Conservation (phyloP, 805 yeast species). For the Candida multigemmis region DNA sequence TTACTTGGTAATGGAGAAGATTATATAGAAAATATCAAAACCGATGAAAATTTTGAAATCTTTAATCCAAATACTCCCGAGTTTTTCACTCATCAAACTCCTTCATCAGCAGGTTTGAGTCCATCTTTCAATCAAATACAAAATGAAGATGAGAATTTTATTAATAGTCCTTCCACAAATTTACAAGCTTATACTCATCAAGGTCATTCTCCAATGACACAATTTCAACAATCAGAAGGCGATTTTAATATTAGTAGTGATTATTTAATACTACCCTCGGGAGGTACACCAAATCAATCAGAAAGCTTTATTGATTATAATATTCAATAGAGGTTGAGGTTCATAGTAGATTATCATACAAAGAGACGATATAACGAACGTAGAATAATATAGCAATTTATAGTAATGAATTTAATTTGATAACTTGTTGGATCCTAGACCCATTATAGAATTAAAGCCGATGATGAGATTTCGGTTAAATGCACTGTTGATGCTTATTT, state of each 20-base stretch:
- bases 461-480: too few species aligned
- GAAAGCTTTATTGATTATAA: conserved; percentile 16
- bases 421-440: too few species aligned
- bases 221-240: conserved; percentile 2
- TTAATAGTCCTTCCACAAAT: conserved; percentile 6
- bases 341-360: not conserved
- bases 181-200: conserved; percentile 8
- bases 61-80: conserved; percentile 14
- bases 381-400: too few species aligned
- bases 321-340: conserved; percentile 4
- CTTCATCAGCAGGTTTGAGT: conserved; percentile 4
- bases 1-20: conserved; percentile 1
- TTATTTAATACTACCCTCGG: conserved; percentile 7
- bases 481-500: too few species aligned
- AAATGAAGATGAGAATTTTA: conserved; percentile 3
- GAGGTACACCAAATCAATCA: conserved; percentile 7
- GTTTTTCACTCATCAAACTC: conserved; percentile 11
- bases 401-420: too few species aligned
- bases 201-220: conserved; percentile 4
- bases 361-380: not conserved
- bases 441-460: too few species aligned
- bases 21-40: not conserved
- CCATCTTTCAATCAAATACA: conserved; percentile 3
- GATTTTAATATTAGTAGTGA: conserved; percentile 8
- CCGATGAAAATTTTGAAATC: conserved; percentile 7